Evolutionary conservation across 1,284 basidiomycete genomes (phyloP), one percentile per base, ranked within the genome.

Genomic region (Sporisorium sorghi): DNA sequence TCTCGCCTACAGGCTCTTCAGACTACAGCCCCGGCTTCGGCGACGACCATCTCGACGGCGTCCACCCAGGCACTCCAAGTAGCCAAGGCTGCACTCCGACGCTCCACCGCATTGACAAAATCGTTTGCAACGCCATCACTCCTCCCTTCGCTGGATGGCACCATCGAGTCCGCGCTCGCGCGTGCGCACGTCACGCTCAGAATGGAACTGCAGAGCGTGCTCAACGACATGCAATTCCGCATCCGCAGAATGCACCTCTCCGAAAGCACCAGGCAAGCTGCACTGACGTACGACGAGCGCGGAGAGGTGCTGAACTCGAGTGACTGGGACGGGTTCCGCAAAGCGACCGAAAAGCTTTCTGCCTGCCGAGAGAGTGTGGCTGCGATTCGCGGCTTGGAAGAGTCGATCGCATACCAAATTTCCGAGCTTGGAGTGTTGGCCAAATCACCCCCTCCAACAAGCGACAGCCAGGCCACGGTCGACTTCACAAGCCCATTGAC

Each of bases 261-360:
- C 12, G 66, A 56, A 10, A 37, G 32, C 9, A 53, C 55, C 17
- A 43, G 56, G 19, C 61, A 58, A 15, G 54, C 61, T 37, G 48
- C 58, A 3, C 35, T 64, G 40, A 65, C 60, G 1, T 68, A 64
- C 23, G 69, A 72, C 35, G 73, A 72, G 33, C 39, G 73, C 5
- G 65, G 65, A 5, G 65, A 76, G 19, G 59, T 64, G 15, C 55
- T 76, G 5, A 58, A 61, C 2, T 40, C 48, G 8, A 33, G 26
- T 15, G 73, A 75, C 11, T 75, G 73, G 73, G 58, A 71, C 47
- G 66, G 71, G 51, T 75, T 75, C 52, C 37, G 64, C 23, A 67
- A 58, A 17, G 60, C 57, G 1, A 75, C 60, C 2, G 56, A 65
- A 8, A 66, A 58, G 42, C 58, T 75, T 5, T n/a, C 54, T 9